Conservation (phyloP, 768 basidiomycete genomes). For the Phylloporus sp. region DNA sequence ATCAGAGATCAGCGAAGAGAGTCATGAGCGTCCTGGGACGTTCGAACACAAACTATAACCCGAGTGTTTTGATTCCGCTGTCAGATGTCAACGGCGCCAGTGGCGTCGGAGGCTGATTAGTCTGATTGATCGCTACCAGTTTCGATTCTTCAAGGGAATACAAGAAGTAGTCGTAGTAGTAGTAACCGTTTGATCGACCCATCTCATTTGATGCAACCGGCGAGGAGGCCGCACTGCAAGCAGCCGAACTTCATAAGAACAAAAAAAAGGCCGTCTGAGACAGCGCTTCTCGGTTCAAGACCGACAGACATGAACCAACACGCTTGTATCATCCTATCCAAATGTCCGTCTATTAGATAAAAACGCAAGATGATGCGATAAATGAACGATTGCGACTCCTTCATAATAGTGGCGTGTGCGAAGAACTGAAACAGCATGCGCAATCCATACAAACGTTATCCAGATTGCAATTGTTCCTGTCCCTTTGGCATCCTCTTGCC, state of each 20-base stretch:
- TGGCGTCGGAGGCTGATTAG: constrained; percentile 16
- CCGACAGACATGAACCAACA: constrained; percentile 25
- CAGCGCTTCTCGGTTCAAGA: constrained; percentile 12
- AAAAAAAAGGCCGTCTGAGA: constrained; percentile 6
- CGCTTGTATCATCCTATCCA: constrained; percentile 25
- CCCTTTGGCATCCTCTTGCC: constrained; percentile 13
- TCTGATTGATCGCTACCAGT: constrained; percentile 10
- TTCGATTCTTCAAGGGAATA: neutral
- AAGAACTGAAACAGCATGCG: constrained; percentile 8
- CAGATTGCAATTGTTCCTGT: constrained; percentile 18
- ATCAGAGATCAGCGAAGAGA: constrained; percentile 23
- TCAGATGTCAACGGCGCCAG: constrained; percentile 21
- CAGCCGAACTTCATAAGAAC: constrained; percentile 19
- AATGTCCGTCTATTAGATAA: constrained; percentile 37
- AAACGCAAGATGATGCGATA: constrained; percentile 22
- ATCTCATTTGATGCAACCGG: constrained; percentile 12
- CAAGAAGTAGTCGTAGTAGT: neutral
- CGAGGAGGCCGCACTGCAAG: constrained; percentile 30
- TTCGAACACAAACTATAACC: constrained; percentile 12
- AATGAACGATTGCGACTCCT: constrained; percentile 22
- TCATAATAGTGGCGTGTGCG: constrained; percentile 15
- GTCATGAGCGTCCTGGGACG: constrained; percentile 2
- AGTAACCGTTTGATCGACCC: constrained; percentile 11
- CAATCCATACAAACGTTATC: constrained; percentile 17
- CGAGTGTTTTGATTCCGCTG: constrained; percentile 28